phyloP scores from a whole-genome alignment of 352 stramenopile genomes.

The Phytophthora pistaciae region DNA sequence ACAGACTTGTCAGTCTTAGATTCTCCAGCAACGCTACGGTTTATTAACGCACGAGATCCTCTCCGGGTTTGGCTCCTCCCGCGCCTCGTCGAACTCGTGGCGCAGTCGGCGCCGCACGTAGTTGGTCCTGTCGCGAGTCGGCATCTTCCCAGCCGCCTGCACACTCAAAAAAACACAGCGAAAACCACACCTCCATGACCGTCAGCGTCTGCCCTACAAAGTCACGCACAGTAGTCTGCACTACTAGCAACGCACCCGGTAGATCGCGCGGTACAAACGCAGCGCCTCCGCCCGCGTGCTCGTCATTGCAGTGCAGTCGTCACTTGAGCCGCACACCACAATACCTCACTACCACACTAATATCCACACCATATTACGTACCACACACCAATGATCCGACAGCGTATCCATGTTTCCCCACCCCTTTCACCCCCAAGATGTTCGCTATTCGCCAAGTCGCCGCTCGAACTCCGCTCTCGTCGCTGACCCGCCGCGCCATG shows the following conservation, averaged over 20 bases:
- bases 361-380: not conserved
- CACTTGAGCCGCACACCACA: not conserved
- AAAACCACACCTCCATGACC: not conserved
- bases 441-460: conserved; percentile 27
- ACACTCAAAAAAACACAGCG: not conserved
- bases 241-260: conserved; percentile 51
- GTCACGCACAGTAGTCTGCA: not conserved
- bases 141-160: conserved; percentile 74
- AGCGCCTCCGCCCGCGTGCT: conserved; percentile 49
- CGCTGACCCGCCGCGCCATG: conserved; percentile 43
- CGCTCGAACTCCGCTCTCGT: conserved; percentile 5
- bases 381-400: not conserved
- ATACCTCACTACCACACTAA: not conserved
- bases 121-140: conserved; percentile 63
- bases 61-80: conserved; percentile 59
- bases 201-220: conserved; percentile 2
- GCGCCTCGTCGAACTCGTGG: conserved; percentile 75
- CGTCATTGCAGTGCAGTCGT: not conserved
- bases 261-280: conserved; percentile 79
- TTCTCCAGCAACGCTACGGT: not conserved
- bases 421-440: conserved; percentile 7
- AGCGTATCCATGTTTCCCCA: conserved; percentile 7
- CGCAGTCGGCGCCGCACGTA: conserved; percentile 78
- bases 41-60: conserved; percentile 55
- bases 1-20: conserved; percentile 4